Conservation (phyloP, 2,329 filamentous ascomycete species). For the Exophiala mesophila region DNA sequence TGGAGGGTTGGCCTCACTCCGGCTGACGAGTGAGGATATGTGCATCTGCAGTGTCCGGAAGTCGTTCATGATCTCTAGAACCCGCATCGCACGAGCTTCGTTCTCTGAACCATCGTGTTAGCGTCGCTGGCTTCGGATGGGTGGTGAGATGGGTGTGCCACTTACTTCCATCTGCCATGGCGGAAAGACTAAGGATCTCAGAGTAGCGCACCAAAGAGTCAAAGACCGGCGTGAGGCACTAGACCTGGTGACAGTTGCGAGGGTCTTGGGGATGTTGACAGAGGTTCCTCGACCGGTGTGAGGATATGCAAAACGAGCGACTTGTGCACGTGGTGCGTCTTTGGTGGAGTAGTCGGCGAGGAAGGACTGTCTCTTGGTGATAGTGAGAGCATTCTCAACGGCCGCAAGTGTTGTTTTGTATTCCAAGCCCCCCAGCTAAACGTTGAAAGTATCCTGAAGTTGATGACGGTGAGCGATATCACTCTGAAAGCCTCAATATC, state of each 20-base stretch:
- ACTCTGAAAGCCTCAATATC: conserved; percentile 13
- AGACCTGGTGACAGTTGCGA: too few species aligned
- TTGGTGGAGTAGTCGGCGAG: conserved; percentile 1
- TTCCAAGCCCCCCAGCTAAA: too few species aligned
- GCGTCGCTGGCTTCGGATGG: not conserved
- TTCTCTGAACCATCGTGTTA: conserved; percentile 47
- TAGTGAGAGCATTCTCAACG: conserved; percentile 22
- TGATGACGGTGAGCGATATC: not conserved
- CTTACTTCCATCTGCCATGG: conserved; percentile 27
- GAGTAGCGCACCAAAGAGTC: too few species aligned
- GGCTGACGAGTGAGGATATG: conserved; percentile 40
- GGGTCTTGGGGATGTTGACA: too few species aligned
- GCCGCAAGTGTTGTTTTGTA: too few species aligned
- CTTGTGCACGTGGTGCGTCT: too few species aligned
- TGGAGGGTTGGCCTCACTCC: conserved; percentile 48
- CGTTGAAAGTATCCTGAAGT: not conserved
- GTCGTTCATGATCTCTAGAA: conserved; percentile 61
- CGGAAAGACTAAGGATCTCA: too few species aligned
- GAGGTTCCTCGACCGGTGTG: too few species aligned
- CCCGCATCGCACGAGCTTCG: conserved; percentile 57
- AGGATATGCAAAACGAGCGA: too few species aligned
- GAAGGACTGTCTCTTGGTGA: conserved; percentile 8
- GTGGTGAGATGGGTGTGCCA: conserved; percentile 7
- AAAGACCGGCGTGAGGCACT: too few species aligned
- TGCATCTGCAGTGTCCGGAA: conserved; percentile 58